These are phyloP conservation scores for Sonneratia caseolaris DNA, from an alignment of 345 rosid genomes.

Conservation along the genomic window DNA sequence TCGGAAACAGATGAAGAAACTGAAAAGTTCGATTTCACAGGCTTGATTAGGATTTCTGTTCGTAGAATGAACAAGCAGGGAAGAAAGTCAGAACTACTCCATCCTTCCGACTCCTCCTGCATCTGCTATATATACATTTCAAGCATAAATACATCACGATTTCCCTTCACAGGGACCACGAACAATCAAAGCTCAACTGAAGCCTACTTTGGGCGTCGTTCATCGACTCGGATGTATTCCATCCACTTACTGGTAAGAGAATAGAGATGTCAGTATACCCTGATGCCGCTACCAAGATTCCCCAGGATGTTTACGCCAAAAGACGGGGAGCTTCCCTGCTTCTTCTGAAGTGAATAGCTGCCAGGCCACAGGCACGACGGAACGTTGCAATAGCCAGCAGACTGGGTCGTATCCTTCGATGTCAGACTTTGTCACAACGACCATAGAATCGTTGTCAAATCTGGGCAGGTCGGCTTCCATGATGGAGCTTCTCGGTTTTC, in stretches of 20 bases:
- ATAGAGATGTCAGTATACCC: not conserved
- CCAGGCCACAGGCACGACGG: constrained; percentile 45
- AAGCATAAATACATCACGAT: not conserved
- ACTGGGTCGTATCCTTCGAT: constrained; percentile 60
- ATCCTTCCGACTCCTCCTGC: not conserved
- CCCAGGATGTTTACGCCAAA: not conserved
- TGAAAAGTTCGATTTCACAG: not conserved
- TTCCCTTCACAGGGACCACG: not conserved
- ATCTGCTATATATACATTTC: not conserved
- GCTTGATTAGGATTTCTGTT: not conserved
- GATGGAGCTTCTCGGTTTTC: constrained; percentile 10
- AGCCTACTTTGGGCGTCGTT: not conserved
- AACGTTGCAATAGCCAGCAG: constrained; percentile 52
- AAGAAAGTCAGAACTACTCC: not conserved
- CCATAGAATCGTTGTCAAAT: constrained; percentile 75
- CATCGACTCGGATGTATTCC: not conserved
- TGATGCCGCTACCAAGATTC: not conserved
- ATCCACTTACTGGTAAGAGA: not conserved
- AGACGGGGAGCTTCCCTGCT: not conserved
- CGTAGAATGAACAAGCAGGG: not conserved
- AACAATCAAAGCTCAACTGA: not conserved
- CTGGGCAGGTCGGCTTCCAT: constrained; percentile 26
- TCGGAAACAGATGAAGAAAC: not conserved
- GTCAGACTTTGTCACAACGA: constrained; percentile 70
- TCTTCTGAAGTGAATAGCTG: not conserved